Evolutionary conservation across 306 rosid genomes (phyloP).

Genomic region (Acacia melanoxylon): DNA sequence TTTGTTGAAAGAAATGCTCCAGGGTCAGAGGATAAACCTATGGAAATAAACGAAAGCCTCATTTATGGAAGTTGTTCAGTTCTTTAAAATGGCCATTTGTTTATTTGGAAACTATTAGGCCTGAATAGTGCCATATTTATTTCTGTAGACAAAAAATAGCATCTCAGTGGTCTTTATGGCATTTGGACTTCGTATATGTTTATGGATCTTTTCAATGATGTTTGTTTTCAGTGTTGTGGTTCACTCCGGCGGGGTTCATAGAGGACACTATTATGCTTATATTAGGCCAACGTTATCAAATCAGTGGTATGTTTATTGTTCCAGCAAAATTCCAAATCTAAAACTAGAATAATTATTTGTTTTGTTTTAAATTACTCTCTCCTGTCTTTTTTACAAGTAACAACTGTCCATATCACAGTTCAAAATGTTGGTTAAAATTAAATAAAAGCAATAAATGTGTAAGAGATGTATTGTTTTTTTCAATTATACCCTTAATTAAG

Average conservation of each 20-base stretch:
- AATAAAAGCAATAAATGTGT: too few relatives aligned
- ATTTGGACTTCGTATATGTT: not conserved
- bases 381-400: too few relatives aligned
- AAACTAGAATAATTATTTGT: not conserved
- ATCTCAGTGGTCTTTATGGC: not conserved
- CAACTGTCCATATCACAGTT: too few relatives aligned
- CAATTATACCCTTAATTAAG: too few relatives aligned
- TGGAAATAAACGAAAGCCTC: not conserved
- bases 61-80: not conserved
- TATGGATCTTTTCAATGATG: constrained; percentile 8
- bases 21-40: not conserved
- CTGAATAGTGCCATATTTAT: not conserved
- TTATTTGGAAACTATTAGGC: not conserved
- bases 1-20: not conserved
- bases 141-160: not conserved
- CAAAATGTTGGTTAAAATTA: too few relatives aligned
- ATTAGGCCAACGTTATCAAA: constrained; percentile 87
- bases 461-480: too few relatives aligned
- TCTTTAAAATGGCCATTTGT: not conserved
- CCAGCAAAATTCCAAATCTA: not conserved
- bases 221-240: constrained; percentile 83
- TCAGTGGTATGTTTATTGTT: constrained; percentile 67
- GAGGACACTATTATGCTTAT: constrained; percentile 94
- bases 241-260: constrained; percentile 95
- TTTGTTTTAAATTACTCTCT: not conserved